Evolutionary conservation across 805 yeast species (phyloP).

Genomic region (Metschnikowia kunwiensis): DNA sequence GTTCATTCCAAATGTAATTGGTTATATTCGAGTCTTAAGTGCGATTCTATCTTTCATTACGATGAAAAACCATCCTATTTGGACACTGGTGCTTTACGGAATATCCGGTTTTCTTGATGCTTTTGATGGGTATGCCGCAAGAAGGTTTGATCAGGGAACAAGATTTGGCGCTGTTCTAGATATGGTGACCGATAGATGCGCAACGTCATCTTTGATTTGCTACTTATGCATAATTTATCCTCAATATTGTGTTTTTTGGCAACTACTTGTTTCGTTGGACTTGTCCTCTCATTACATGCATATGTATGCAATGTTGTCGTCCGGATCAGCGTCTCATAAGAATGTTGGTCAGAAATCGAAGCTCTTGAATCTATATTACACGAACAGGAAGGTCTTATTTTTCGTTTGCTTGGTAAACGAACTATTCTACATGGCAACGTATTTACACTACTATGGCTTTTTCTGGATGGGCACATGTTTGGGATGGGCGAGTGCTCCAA

Average conservation of each 20-base stretch:
- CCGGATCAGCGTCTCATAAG: constrained; percentile 83
- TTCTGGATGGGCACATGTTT: constrained; percentile 60
- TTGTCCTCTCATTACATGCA: constrained; percentile 96
- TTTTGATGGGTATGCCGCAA: constrained; percentile 92
- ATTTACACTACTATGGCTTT: constrained; percentile 65
- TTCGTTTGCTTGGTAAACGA: constrained; percentile 92
- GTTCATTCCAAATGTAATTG: constrained; percentile 89
- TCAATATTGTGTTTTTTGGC: constrained; percentile 65
- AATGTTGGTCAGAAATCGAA: constrained; percentile 68
- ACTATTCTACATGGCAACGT: constrained; percentile 84
- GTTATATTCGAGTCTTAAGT: constrained; percentile 78
- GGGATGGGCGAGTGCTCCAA: constrained; percentile 66
- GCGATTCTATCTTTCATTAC: constrained; percentile 75
- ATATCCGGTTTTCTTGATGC: constrained; percentile 93
- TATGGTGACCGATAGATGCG: constrained; percentile 98
- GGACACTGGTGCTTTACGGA: constrained; percentile 74
- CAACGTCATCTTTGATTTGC: constrained; percentile 90
- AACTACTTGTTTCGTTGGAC: constrained; percentile 76
- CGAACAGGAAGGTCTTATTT: constrained; percentile 78
- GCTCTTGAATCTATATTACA: constrained; percentile 81
- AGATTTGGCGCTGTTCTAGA: constrained; percentile 94
- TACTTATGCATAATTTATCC: constrained; percentile 82
- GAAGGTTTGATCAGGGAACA: constrained; percentile 84
- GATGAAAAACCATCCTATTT: constrained; percentile 81
- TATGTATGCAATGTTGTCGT: constrained; percentile 88